These are phyloP conservation scores for Acer negundo DNA, from an alignment of 345 rosid species.

Conservation along the genomic window DNA sequence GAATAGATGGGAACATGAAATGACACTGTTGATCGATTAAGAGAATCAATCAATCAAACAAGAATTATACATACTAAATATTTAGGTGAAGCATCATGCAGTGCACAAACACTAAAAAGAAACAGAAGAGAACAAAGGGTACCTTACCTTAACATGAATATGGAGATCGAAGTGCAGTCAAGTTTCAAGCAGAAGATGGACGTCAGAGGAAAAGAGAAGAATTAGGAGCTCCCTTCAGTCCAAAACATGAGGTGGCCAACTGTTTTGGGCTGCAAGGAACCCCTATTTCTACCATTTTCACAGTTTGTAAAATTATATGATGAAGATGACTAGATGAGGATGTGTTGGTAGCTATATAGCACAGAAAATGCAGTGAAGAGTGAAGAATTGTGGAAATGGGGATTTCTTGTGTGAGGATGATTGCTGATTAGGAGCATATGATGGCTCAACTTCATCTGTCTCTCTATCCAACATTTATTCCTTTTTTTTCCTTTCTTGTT, in stretches of 20 bases:
- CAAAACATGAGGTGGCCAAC: slow-evolving; percentile 4
- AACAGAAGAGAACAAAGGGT: neutral
- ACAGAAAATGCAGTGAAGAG: too few species aligned
- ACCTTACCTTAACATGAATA: neutral
- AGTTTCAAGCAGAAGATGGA: neutral
- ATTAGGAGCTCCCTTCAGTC: slow-evolving; percentile 33
- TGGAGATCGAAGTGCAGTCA: neutral
- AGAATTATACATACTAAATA: neutral
- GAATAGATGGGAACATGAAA: too few species aligned
- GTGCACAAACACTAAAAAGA: neutral
- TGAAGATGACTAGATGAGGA: too few species aligned
- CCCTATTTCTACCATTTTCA: slow-evolving; percentile 26
- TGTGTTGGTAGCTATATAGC: too few species aligned
- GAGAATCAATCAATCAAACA: slow-evolving; percentile 3
- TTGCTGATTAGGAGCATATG: neutral
- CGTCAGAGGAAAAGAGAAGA: slow-evolving; percentile 22
- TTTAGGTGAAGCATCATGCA: neutral
- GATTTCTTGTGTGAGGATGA: slow-evolving; percentile 1
- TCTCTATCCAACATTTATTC: neutral
- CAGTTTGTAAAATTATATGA: neutral
- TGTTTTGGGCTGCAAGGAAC: slow-evolving; percentile 29
- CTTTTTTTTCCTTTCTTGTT: neutral
- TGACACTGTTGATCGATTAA: too few species aligned
- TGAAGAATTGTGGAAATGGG: neutral
- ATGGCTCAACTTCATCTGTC: slow-evolving; percentile 11